Evolutionary conservation across 495 filamentous ascomycete species (phyloP).

Genomic region (Hypomontagnella monticulosa): DNA sequence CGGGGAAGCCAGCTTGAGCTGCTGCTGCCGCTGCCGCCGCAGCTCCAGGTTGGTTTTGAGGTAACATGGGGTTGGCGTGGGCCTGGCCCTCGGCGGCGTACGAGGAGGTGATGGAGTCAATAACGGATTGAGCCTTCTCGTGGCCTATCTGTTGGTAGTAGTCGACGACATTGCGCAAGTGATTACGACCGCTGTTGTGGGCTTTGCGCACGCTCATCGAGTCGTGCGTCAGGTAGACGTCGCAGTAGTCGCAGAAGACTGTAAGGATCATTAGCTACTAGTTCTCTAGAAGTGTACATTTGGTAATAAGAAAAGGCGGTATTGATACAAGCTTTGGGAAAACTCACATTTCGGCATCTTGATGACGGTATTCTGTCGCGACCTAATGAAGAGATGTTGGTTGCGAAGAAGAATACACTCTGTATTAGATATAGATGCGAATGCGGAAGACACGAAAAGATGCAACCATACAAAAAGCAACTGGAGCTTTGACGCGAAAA

Average conservation of each 20-base stretch:
- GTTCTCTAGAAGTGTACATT: not conserved
- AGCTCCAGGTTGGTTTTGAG: constrained; percentile 66
- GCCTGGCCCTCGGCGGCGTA: constrained; percentile 94
- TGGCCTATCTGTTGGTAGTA: constrained; percentile 99
- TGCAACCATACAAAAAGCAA: constrained; percentile 5
- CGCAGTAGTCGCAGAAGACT: constrained; percentile 93
- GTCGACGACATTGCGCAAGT: constrained; percentile 94
- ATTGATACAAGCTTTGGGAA: not conserved
- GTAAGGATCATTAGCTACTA: constrained; percentile 22
- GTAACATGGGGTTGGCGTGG: constrained; percentile 82
- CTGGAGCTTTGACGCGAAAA: constrained; percentile 28
- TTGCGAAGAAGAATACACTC: constrained; percentile 6
- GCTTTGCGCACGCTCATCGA: constrained; percentile 99
- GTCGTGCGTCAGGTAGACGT: constrained; percentile 99
- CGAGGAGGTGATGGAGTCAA: constrained; percentile 94
- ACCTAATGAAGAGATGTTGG: constrained; percentile 12
- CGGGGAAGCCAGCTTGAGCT: constrained; percentile 33
- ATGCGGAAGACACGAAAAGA: constrained; percentile 27
- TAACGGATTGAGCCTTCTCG: constrained; percentile 97
- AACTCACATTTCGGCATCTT: constrained; percentile 59
- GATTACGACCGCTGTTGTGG: constrained; percentile 95
- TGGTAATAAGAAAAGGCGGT: not conserved
- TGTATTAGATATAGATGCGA: constrained; percentile 7
- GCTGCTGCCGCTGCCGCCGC: constrained; percentile 53
- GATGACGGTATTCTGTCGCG: constrained; percentile 23